These are phyloP conservation scores for Morella rubra DNA, from an alignment of 306 rosid species.

Conservation along the genomic window DNA sequence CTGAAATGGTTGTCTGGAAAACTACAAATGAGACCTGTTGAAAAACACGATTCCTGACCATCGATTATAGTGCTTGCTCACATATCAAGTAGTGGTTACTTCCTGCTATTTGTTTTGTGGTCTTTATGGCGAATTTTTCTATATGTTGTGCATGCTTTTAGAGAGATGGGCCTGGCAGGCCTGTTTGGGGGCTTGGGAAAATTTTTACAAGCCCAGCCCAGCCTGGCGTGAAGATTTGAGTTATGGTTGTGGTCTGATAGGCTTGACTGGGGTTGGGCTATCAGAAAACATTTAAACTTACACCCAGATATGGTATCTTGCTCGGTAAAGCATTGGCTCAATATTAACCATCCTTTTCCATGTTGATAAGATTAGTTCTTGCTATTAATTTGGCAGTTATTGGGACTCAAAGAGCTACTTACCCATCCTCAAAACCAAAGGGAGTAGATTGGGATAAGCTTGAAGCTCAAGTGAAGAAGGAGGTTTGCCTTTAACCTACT, in stretches of 20 bases:
- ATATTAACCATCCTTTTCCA: background rate
- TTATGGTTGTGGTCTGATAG: background rate
- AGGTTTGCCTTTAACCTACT: constrained; percentile 48
- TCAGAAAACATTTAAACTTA: background rate
- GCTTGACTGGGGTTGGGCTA: background rate
- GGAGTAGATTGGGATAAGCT: constrained; percentile 83
- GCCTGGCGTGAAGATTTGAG: background rate
- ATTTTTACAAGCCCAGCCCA: background rate
- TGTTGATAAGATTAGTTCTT: constrained; percentile 14
- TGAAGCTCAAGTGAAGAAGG: constrained; percentile 81
- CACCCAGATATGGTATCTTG: background rate
- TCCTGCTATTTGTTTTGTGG: background rate
- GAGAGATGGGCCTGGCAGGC: background rate
- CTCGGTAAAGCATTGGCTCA: background rate
- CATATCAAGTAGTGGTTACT: background rate
- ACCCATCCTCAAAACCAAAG: constrained; percentile 84
- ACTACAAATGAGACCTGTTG: background rate
- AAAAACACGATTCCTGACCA: background rate
- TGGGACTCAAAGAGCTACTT: constrained; percentile 49
- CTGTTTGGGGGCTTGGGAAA: background rate
- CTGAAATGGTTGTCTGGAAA: background rate
- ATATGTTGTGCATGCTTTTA: background rate
- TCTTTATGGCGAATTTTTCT: background rate
- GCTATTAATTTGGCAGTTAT: constrained; percentile 40
- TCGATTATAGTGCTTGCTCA: background rate